These are phyloP conservation scores for Primulina eburnea DNA, from an alignment of 257 asterid species.

Conservation along the genomic window DNA sequence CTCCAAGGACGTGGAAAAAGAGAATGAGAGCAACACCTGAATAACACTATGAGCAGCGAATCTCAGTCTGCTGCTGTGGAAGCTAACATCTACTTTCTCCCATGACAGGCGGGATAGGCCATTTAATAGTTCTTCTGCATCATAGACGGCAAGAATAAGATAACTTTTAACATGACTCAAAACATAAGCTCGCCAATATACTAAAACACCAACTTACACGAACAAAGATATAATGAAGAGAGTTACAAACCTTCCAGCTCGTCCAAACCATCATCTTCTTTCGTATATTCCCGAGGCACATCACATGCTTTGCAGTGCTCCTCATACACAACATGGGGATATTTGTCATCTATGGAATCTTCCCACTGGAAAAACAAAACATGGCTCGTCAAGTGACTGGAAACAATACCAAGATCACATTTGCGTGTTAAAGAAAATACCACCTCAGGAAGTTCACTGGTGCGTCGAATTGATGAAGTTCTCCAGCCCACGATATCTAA, in stretches of 20 bases:
- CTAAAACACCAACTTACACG: background rate
- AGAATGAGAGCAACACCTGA: constrained; percentile 57
- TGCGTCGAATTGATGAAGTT: constrained; percentile 92
- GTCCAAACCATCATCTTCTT: constrained; percentile 50
- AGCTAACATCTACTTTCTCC: constrained; percentile 99
- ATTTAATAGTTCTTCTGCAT: constrained; percentile 74
- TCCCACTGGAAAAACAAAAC: constrained; percentile 66
- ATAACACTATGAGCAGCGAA: constrained; percentile 92
- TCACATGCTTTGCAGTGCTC: constrained; percentile 88
- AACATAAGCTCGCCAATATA: background rate
- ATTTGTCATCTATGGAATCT: constrained; percentile 67
- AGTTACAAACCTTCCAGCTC: constrained; percentile 75
- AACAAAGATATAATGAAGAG: background rate
- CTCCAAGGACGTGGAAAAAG: background rate
- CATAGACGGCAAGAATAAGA: constrained; percentile 14
- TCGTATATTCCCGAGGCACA: constrained; percentile 41
- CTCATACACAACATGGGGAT: constrained; percentile 92
- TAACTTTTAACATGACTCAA: background rate
- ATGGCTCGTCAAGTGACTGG: constrained; percentile 9
- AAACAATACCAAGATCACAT: constrained; percentile 17
- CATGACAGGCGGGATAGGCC: constrained; percentile 83
- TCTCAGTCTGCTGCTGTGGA: constrained; percentile 70
- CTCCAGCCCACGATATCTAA: constrained; percentile 99
- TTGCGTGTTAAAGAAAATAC: constrained; percentile 17
- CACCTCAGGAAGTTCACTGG: constrained; percentile 89